A percentile compares a stretch with the other conserved stretches of the same genome.
These are phyloP conservation scores for Hippophae gyantsensis DNA, from an alignment of 306 rosid species.

Conservation along the genomic window DNA sequence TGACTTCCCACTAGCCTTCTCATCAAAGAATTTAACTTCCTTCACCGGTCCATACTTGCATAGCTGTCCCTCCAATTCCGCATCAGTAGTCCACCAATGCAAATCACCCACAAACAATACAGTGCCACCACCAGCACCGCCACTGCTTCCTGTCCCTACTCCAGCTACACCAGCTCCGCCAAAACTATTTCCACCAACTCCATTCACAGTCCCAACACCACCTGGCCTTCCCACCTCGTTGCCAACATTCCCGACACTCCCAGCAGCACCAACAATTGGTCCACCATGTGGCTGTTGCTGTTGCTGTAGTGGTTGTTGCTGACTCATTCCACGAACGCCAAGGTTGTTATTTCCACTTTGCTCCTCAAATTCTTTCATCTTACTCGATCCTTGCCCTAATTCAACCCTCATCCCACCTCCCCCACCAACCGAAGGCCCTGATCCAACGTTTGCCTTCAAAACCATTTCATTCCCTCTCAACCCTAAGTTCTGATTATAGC, in stretches of 20 bases:
- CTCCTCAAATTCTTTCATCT: constrained; percentile 51
- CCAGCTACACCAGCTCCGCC: constrained; percentile 13
- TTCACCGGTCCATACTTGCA: constrained; percentile 77
- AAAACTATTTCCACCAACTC: constrained; percentile 28
- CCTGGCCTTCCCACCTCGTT: constrained; percentile 32
- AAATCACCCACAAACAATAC: constrained; percentile 89
- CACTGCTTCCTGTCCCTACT: constrained; percentile 15
- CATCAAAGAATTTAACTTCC: constrained; percentile 92
- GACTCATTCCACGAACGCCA: constrained; percentile 44
- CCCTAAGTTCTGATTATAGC: constrained; percentile 46
- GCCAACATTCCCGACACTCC: no score
- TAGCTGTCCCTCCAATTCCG: constrained; percentile 73
- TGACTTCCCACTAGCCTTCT: constrained; percentile 56
- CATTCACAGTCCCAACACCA: constrained; percentile 32
- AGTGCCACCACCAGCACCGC: constrained; percentile 49
- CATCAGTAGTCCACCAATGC: constrained; percentile 99
- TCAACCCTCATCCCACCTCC: constrained; percentile 80
- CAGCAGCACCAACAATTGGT: no score
- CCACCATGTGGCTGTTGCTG: neutral
- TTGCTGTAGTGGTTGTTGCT: constrained; percentile 16
- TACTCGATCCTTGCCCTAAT: constrained; percentile 50
- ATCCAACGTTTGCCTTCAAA: constrained; percentile 32
- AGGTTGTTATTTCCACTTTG: constrained; percentile 36
- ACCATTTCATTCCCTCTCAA: constrained; percentile 21
- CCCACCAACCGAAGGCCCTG: constrained; percentile 28